Evolutionary conservation across 768 basidiomycete species (phyloP).

Genomic region (Gyrodon lividus): DNA sequence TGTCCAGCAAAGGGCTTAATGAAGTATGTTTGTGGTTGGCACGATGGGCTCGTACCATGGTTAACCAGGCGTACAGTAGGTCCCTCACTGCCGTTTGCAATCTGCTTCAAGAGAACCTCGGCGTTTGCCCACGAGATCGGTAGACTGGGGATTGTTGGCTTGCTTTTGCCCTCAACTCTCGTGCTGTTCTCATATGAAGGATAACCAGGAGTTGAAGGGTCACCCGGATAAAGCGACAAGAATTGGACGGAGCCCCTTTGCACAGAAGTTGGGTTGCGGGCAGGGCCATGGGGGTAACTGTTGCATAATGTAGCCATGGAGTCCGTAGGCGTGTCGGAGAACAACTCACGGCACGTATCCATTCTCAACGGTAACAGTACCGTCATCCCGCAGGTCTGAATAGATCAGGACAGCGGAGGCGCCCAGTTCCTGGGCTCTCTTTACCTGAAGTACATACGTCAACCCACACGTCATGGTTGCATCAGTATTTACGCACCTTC

Average conservation of each 20-base stretch:
- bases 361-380: conserved; percentile 55
- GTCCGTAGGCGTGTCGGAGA: not conserved
- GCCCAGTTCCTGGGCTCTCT: conserved; percentile 64
- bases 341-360: conserved; percentile 47
- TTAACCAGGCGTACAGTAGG: conserved; percentile 56
- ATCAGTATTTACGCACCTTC: conserved; percentile 41
- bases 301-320: not conserved
- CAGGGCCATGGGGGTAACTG: conserved; percentile 68
- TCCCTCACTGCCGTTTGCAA: conserved; percentile 43
- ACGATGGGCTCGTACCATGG: conserved; percentile 39
- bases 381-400: conserved; percentile 65
- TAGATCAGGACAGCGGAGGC: conserved; percentile 62
- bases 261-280: conserved; percentile 58
- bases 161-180: conserved; percentile 45
- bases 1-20: conserved; percentile 2
- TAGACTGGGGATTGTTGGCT: conserved; percentile 57
- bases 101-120: conserved; percentile 48
- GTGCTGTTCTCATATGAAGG: conserved; percentile 69
- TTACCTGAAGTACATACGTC: conserved; percentile 36
- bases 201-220: conserved; percentile 46
- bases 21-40: not conserved
- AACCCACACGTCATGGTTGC: conserved; percentile 4
- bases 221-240: conserved; percentile 55
- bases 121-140: conserved; percentile 71
- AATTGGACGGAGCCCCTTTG: conserved; percentile 70